Evolutionary conservation across 164 flowering plant species (phyloP).

Genomic region (Berberis thunbergii): DNA sequence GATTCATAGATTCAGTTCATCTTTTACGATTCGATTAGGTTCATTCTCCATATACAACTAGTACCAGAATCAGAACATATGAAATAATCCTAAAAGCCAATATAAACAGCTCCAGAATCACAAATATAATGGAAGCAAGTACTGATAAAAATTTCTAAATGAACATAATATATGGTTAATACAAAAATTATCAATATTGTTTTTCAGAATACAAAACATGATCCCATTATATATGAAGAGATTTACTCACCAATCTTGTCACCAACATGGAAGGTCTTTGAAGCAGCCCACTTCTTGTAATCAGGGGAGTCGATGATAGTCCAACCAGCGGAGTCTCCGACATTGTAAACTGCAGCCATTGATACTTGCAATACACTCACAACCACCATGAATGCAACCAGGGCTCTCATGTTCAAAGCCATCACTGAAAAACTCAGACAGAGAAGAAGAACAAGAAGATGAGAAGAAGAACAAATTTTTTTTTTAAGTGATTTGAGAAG

Average conservation of each 20-base stretch:
- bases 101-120: no score
- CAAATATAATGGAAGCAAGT: no score
- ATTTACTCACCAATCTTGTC: slow-evolving; percentile 34
- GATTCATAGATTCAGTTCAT: no score
- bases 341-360: slow-evolving; percentile 28
- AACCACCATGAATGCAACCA: background rate
- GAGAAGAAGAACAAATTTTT: background rate
- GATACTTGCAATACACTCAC: slow-evolving; percentile 5
- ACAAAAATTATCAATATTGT: no score
- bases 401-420: background rate
- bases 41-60: no score
- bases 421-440: background rate
- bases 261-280: slow-evolving; percentile 42
- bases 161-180: background rate
- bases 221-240: background rate
- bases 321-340: slow-evolving; percentile 66
- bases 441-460: background rate
- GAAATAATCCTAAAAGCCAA: no score
- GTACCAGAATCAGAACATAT: no score
- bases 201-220: background rate
- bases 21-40: no score
- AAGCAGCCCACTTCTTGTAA: slow-evolving; percentile 49
- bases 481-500: no score
- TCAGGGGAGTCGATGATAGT: slow-evolving; percentile 31
- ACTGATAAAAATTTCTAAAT: no score